Evolutionary conservation across 2,329 filamentous ascomycete species (phyloP).

Genomic region (Penicillium brasilianum): DNA sequence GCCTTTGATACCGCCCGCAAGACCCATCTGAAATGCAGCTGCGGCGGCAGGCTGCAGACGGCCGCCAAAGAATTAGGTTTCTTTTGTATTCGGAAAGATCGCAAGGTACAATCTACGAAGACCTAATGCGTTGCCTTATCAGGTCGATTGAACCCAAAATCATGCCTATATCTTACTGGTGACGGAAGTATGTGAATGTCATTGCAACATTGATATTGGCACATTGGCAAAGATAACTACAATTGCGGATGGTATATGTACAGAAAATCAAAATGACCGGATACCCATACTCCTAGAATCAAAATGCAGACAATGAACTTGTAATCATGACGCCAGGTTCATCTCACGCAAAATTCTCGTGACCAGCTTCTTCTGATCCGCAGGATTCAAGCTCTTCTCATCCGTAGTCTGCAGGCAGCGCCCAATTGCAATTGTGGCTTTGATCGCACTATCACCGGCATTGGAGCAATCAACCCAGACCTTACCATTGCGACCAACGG

Average conservation of each 20-base stretch:
- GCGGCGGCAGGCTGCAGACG: not conserved
- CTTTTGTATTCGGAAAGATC: not conserved
- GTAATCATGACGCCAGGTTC: constrained; percentile 39
- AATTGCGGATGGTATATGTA: constrained; percentile 23
- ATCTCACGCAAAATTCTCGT: constrained; percentile 50
- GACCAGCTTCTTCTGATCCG: constrained; percentile 55
- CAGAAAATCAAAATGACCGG: constrained; percentile 16
- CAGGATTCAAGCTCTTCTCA: constrained; percentile 54
- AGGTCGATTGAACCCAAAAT: not conserved
- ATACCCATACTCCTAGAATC: constrained; percentile 17
- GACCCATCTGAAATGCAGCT: not conserved
- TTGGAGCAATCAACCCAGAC: constrained; percentile 81
- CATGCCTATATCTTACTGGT: not conserved
- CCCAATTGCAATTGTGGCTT: constrained; percentile 77
- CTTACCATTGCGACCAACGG: constrained; percentile 88
- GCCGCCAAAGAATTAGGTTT: not conserved
- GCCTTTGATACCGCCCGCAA: constrained; percentile 6
- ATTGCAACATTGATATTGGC: not conserved
- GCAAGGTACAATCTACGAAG: not conserved
- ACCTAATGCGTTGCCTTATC: too few relatives aligned
- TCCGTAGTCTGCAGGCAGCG: constrained; percentile 80
- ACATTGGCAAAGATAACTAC: not conserved
- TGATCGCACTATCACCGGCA: constrained; percentile 62
- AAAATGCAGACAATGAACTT: constrained; percentile 1
- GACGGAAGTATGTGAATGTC: not conserved